A percentile compares a stretch with the other conserved stretches of the same genome.
phyloP scores from a whole-genome alignment of 2,329 filamentous ascomycete genomes.

The Rutstroemia sydowiana region DNA sequence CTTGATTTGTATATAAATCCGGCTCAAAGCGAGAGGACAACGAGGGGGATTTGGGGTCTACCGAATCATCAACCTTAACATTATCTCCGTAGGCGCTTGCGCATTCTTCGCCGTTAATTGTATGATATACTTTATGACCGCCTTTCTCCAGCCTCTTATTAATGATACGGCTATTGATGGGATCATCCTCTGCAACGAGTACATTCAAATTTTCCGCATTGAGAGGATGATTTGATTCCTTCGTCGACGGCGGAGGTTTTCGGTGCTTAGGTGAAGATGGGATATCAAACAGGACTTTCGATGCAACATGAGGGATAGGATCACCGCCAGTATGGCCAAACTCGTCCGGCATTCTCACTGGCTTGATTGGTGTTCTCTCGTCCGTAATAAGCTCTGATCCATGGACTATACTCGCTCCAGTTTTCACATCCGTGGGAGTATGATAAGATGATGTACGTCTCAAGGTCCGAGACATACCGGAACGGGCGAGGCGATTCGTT shows the following conservation, averaged over 20 bases:
- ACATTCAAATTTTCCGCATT: constrained; percentile 39
- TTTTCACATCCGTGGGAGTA: constrained; percentile 16
- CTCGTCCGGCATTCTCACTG: constrained; percentile 41
- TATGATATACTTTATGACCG: constrained; percentile 64
- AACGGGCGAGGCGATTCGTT: not conserved
- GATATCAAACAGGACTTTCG: constrained; percentile 19
- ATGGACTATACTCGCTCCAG: constrained; percentile 29
- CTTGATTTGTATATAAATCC: too few relatives aligned
- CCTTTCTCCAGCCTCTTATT: constrained; percentile 71
- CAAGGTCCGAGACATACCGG: constrained; percentile 7
- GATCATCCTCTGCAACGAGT: constrained; percentile 80
- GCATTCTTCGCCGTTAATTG: constrained; percentile 80
- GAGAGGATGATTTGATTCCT: constrained; percentile 15
- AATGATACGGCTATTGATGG: constrained; percentile 76
- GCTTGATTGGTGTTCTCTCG: constrained; percentile 36
- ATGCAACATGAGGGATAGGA: not conserved
- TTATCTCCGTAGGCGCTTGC: constrained; percentile 60
- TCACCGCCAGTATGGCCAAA: constrained; percentile 12
- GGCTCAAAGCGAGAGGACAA: constrained; percentile 52
- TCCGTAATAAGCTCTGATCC: constrained; percentile 35
- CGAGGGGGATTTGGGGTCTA: not conserved
- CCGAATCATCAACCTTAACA: constrained; percentile 30
- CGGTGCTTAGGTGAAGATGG: not conserved
- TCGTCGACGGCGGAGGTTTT: constrained; percentile 6
- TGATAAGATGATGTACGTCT: constrained; percentile 20